Evolutionary conservation across 179 eudicot genomes (phyloP).

Genomic region (Drosera spatulata): DNA sequence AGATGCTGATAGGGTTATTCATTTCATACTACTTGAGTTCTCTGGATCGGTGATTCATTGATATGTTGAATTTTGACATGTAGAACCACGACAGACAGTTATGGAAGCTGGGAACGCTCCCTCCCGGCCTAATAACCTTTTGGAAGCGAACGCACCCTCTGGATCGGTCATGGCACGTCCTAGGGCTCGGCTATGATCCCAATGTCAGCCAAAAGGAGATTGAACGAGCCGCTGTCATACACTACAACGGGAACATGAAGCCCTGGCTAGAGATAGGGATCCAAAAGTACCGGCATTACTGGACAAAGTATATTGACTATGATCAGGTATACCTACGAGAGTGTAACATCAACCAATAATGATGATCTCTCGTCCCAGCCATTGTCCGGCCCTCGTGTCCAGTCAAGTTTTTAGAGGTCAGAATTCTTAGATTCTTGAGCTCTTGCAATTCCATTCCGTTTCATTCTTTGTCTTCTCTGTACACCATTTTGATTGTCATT

Average conservation of each 20-base stretch:
- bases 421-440: no score
- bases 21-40: no score
- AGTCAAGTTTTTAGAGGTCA: neutral
- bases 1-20: neutral
- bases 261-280: conserved; percentile 89
- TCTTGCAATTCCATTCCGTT: no score
- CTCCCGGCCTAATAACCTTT: conserved; percentile 84
- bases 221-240: conserved; percentile 72
- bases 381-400: neutral
- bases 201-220: conserved; percentile 48
- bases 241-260: conserved; percentile 89
- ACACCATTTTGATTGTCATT: no score
- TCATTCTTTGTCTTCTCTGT: no score
- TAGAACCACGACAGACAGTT: conserved; percentile 74
- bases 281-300: conserved; percentile 58
- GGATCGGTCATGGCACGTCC: conserved; percentile 82
- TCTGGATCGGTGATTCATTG: conserved; percentile 22
- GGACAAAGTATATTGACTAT: conserved; percentile 59
- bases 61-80: neutral
- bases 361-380: neutral
- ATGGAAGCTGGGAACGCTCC: conserved; percentile 94
- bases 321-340: conserved; percentile 35
- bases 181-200: conserved; percentile 84
- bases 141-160: conserved; percentile 65
- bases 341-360: conserved; percentile 37